Evolutionary conservation across 345 rosid genomes (phyloP).

Genomic region (Salix purpurea): DNA sequence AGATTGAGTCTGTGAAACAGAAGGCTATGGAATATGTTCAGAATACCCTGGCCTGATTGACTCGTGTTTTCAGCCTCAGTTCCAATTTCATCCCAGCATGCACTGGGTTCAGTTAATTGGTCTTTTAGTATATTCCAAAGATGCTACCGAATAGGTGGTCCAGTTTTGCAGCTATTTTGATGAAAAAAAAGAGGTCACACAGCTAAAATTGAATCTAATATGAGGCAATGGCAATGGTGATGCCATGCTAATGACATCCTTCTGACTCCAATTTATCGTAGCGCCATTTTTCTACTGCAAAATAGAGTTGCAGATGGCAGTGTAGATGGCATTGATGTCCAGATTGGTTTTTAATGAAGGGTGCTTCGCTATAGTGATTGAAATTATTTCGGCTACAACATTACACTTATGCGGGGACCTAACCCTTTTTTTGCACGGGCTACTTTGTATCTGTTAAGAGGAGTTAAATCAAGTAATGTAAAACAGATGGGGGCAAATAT

Average conservation of each 20-base stretch:
- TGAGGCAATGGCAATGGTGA: neutral
- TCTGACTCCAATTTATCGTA: too few relatives aligned
- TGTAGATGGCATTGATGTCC: neutral
- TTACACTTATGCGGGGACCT: neutral
- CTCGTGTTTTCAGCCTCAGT: neutral
- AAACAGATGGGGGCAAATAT: neutral
- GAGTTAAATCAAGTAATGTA: neutral
- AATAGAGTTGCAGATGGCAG: neutral
- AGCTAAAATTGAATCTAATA: neutral
- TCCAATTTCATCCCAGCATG: neutral
- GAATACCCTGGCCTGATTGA: constrained; percentile 34
- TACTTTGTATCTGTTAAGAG: neutral
- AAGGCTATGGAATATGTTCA: constrained; percentile 85
- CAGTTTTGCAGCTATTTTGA: neutral
- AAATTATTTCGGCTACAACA: neutral
- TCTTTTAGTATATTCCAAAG: neutral
- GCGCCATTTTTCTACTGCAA: neutral
- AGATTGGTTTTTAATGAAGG: neutral
- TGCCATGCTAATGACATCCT: neutral
- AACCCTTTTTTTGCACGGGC: constrained; percentile 5
- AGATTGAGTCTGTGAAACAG: constrained; percentile 60
- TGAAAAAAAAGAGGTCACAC: neutral
- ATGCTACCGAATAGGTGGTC: neutral
- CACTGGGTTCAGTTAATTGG: neutral
- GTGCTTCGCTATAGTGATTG: neutral